Evolutionary conservation across 1,284 basidiomycete species (phyloP), one percentile per base, ranked within the genome.

Genomic region (Coniophora puteana): DNA sequence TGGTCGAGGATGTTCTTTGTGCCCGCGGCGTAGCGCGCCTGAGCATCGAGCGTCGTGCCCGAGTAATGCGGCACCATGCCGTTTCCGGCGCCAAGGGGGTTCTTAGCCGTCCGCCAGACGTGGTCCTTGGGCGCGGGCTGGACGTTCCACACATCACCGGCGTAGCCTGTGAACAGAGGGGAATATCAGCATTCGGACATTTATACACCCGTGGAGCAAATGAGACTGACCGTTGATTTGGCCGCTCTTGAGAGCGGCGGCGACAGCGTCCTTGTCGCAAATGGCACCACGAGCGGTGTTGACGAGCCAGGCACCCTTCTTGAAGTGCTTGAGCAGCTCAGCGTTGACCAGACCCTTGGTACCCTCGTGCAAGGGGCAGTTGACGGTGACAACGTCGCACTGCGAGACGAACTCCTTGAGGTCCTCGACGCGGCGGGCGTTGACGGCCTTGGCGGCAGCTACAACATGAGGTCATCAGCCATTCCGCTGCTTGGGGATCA

Each of bases 201-300:
- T 22, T 36, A 36, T 40, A 22, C 48, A 45, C 11, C 18, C 12
- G 29, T 40, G 43, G 13, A 37, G 58, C 66, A 63, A 33, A n/a
- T 17, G 6, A 40, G 22, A 71, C 54, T 49, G 71, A 76, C 44
- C 89, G 45, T 66, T 62, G 44, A 94, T 61, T 37, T 89, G 87
- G 13, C 93, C 93, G 41, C 74, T 81, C 65, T 79, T 75, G 48
- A 97, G 65, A 8, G 93, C 91, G 1, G 66, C 80, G 8, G 82
- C 81, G 45, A 96, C 81, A 34, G 82, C 91, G 48, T 90, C 76
- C 50, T 83, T 82, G 67, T 92, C 84, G 62, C 85, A 90, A 58
- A 97, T 93, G 38, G 93, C 93, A 34, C 93, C 93, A 54, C 92
- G 89, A 31, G 93, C 93, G 23, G 92, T 94, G 78, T 95, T 94